These are phyloP conservation scores for Beauveria caledonica DNA, from an alignment of 2,329 filamentous ascomycete species.

Conservation along the genomic window DNA sequence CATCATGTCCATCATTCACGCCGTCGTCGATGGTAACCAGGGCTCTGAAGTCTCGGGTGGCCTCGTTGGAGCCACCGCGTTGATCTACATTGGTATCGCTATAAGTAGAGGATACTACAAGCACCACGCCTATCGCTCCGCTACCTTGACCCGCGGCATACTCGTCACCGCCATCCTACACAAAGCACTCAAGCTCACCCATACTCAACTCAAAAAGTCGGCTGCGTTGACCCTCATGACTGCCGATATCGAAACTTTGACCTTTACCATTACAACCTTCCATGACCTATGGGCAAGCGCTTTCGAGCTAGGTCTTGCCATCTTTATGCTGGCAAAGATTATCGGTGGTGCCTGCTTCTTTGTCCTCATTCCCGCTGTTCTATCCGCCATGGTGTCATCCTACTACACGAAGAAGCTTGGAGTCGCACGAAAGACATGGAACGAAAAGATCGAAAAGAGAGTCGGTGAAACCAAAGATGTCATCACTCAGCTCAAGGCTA, in stretches of 20 bases:
- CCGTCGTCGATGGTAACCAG: background rate
- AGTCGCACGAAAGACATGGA: constrained; percentile 3
- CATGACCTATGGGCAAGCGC: constrained; percentile 10
- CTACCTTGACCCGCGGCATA: constrained; percentile 8
- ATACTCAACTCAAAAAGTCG: constrained; percentile 4
- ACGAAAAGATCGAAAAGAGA: constrained; percentile 7
- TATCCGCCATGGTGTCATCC: background rate
- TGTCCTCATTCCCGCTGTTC: background rate
- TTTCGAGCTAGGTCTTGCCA: constrained; percentile 1
- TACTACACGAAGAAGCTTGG: constrained; percentile 5
- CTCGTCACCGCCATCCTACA: constrained; percentile 7
- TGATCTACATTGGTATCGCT: constrained; percentile 7
- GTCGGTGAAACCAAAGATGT: constrained; percentile 13
- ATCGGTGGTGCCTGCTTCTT: constrained; percentile 7
- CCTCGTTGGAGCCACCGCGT: constrained; percentile 7
- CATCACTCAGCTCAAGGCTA: constrained; percentile 25
- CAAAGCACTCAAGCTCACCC: constrained; percentile 9
- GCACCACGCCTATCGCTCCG: constrained; percentile 3
- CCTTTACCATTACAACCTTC: background rate
- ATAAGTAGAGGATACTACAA: constrained; percentile 10
- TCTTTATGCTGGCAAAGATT: constrained; percentile 8
- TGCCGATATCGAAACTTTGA: constrained; percentile 8
- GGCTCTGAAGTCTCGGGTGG: background rate
- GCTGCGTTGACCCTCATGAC: constrained; percentile 9
- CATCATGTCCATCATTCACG: background rate